Evolutionary conservation across 1,139 yeast species (phyloP).

Genomic region (Arxiozyma slooffiae): DNA sequence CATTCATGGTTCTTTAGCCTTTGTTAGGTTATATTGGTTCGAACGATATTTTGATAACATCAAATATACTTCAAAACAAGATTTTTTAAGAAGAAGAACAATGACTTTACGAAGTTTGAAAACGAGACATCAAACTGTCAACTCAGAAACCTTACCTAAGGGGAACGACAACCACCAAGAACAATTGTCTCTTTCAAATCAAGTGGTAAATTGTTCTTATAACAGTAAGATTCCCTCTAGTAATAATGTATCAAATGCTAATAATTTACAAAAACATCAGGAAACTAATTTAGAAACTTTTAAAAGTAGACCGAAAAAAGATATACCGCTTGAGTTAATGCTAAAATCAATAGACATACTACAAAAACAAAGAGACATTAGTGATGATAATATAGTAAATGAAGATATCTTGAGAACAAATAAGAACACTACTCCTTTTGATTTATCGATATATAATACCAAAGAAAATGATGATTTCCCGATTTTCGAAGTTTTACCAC

Average conservation of each 20-base stretch:
- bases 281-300: neutral
- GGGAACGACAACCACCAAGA: neutral
- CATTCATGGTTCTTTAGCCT: slow-evolving; percentile 68
- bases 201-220: slow-evolving; percentile 18
- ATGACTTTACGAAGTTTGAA: slow-evolving; percentile 35
- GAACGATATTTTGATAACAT: slow-evolving; percentile 79
- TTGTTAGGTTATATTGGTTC: slow-evolving; percentile 76
- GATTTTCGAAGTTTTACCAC: neutral
- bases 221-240: neutral
- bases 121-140: slow-evolving; percentile 5
- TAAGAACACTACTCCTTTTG: neutral
- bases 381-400: neutral
- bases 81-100: too few species aligned
- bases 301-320: slow-evolving; percentile 30
- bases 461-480: neutral
- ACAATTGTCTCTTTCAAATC: slow-evolving; percentile 26
- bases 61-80: slow-evolving; percentile 57
- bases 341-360: slow-evolving; percentile 69
- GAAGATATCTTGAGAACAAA: neutral
- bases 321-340: slow-evolving; percentile 71
- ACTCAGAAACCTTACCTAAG: neutral
- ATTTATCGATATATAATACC: neutral
- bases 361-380: slow-evolving; percentile 27
- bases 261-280: too few species aligned
- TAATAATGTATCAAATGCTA: neutral